A percentile compares a stretch with the other conserved stretches of the same genome.
Evolutionary conservation across 2,329 filamentous ascomycete species (phyloP).

Genomic region (Aureobasidium melanogenum): DNA sequence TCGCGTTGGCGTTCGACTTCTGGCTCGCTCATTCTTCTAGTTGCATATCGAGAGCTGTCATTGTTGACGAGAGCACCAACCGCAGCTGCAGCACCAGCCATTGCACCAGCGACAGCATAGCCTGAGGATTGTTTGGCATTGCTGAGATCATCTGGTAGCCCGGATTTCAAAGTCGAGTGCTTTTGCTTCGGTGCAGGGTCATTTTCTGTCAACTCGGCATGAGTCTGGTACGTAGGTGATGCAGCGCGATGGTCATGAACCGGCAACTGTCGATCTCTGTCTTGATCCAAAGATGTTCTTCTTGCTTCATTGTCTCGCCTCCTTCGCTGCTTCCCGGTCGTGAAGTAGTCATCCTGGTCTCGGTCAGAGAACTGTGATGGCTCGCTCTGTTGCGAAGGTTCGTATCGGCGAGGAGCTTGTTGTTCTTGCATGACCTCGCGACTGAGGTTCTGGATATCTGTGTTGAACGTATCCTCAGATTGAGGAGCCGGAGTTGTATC

Average conservation of each 20-base stretch:
- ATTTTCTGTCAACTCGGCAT: not conserved
- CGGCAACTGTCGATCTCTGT: not conserved
- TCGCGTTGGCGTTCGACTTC: not conserved
- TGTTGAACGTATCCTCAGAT: not conserved
- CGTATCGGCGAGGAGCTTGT: not conserved
- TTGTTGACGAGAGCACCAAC: not conserved
- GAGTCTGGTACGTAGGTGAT: not conserved
- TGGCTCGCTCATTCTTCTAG: conserved; percentile 1
- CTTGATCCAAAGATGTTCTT: not conserved
- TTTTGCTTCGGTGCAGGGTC: too few species aligned
- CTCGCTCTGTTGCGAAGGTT: too few species aligned
- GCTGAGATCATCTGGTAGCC: not conserved
- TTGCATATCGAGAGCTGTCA: not conserved
- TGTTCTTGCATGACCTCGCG: not conserved
- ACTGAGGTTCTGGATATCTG: not conserved
- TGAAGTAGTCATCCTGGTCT: conserved; percentile 15
- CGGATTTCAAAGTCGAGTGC: not conserved
- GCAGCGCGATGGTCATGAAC: not conserved
- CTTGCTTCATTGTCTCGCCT: conserved; percentile 34
- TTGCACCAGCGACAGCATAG: not conserved
- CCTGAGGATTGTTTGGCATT: not conserved
- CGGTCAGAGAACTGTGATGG: not conserved
- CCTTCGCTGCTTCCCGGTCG: conserved; percentile 13
- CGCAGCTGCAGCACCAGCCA: not conserved
- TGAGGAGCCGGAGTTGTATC: conserved; percentile 23